Evolutionary conservation across 2,329 filamentous ascomycete genomes (phyloP).

Genomic region (Diplodia scrobiculata): DNA sequence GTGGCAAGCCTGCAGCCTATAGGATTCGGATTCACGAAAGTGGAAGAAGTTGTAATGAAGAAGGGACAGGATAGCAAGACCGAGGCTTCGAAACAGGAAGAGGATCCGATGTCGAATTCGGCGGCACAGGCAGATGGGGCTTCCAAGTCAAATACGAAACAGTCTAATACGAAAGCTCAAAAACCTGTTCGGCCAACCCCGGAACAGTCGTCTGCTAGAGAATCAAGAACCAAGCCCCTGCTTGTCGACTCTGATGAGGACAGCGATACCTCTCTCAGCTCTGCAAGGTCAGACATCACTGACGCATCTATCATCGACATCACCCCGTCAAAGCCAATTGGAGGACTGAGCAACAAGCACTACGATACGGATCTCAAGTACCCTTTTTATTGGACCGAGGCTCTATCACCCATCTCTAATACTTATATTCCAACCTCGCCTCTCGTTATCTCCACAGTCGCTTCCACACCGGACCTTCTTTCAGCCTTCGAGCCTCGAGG

Average conservation of each 20-base stretch:
- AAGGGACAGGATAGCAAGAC: slow-evolving; percentile 36
- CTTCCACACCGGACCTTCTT: slow-evolving; percentile 56
- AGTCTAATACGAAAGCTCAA: neutral
- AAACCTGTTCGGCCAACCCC: slow-evolving; percentile 12
- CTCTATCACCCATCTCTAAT: slow-evolving; percentile 77
- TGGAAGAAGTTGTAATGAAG: slow-evolving; percentile 69
- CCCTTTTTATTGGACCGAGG: slow-evolving; percentile 92
- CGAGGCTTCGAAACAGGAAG: slow-evolving; percentile 31
- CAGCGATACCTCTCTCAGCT: slow-evolving; percentile 49
- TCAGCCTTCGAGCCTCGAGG: slow-evolving; percentile 83
- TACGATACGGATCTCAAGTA: slow-evolving; percentile 78
- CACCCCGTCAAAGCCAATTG: slow-evolving; percentile 50
- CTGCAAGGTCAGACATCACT: slow-evolving; percentile 47
- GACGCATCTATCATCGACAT: slow-evolving; percentile 62
- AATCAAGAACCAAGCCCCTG: slow-evolving; percentile 40
- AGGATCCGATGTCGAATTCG: neutral
- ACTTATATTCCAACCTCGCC: slow-evolving; percentile 79
- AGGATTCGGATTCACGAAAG: slow-evolving; percentile 88
- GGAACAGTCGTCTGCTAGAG: slow-evolving; percentile 34
- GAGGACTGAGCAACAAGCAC: slow-evolving; percentile 45
- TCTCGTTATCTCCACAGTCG: slow-evolving; percentile 48
- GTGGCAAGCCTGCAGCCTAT: slow-evolving; percentile 81
- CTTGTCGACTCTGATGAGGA: slow-evolving; percentile 55
- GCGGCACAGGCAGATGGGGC: slow-evolving; percentile 34
- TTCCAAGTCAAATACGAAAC: slow-evolving; percentile 6